A percentile compares a stretch with the other conserved stretches of the same genome.
Conservation (phyloP, 768 basidiomycete species). For the Leccinellum rugosiceps region DNA sequence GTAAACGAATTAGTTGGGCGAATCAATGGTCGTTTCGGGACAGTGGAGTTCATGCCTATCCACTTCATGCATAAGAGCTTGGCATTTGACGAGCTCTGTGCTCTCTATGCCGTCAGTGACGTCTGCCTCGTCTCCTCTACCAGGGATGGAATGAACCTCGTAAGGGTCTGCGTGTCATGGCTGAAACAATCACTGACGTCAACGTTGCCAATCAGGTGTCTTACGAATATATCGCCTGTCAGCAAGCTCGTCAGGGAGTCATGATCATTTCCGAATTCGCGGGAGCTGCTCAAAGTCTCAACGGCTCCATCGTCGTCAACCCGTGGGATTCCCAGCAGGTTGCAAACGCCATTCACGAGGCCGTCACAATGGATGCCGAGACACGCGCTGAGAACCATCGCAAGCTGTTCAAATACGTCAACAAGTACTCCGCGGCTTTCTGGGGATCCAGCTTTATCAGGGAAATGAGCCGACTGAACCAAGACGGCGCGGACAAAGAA, state of each 20-base stretch:
- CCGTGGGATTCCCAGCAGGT: constrained; percentile 99
- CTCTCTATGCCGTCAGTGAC: constrained; percentile 95
- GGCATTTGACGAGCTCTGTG: constrained; percentile 91
- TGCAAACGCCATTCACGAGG: constrained; percentile 95
- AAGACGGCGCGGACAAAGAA: constrained; percentile 34
- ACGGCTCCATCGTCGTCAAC: constrained; percentile 96
- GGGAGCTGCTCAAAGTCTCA: constrained; percentile 92
- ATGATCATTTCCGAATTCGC: constrained; percentile 99
- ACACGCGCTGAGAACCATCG: constrained; percentile 88
- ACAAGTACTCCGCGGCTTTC: constrained; percentile 90
- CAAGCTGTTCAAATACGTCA: constrained; percentile 95
- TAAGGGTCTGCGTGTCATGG: constrained; percentile 37
- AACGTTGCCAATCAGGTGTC: constrained; percentile 69
- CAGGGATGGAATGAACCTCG: constrained; percentile 98
- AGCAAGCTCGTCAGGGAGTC: constrained; percentile 87
- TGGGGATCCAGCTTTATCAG: constrained; percentile 90
- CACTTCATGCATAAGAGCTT: constrained; percentile 99
- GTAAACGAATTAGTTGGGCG: constrained; percentile 98
- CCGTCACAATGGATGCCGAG: constrained; percentile 83
- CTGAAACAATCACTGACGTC: constrained; percentile 8
- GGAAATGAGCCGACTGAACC: constrained; percentile 69
- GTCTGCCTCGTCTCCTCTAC: constrained; percentile 95
- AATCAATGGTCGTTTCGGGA: constrained; percentile 98
- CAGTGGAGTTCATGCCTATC: constrained; percentile 99
- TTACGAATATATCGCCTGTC: constrained; percentile 97